A percentile compares a stretch with the other conserved stretches of the same genome.
phyloP scores from a whole-genome alignment of 2,329 filamentous ascomycete genomes.

The Cercospora canescens region DNA sequence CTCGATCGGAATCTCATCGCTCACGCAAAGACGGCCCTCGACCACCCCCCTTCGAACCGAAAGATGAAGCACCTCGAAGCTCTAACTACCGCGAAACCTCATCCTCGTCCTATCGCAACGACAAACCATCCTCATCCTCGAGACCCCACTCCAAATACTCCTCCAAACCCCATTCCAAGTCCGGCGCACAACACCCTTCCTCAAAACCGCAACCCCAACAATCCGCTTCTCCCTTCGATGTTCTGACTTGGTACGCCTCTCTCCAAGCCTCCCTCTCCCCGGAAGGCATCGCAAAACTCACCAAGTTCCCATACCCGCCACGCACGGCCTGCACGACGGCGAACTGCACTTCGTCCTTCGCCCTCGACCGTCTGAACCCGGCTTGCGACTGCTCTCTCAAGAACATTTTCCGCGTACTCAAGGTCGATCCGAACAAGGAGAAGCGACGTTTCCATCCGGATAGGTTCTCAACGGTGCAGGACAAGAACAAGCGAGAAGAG shows the following conservation, averaged over 20 bases:
- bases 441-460: conserved; percentile 17
- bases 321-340: background rate
- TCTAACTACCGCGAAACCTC: background rate
- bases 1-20: background rate
- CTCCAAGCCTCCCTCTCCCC: background rate
- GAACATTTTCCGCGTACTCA: background rate
- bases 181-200: too few species aligned
- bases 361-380: background rate
- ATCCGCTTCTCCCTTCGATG: background rate
- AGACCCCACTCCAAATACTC: background rate
- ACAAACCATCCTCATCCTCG: background rate
- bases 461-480: conserved; percentile 11
- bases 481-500: conserved; percentile 1
- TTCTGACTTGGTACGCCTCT: background rate
- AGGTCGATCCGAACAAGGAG: conserved; percentile 6
- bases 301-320: background rate
- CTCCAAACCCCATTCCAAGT: too few species aligned
- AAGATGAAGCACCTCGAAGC: background rate
- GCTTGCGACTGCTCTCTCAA: conserved; percentile 10
- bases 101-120: background rate
- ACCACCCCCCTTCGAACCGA: background rate
- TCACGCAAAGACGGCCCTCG: background rate
- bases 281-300: background rate
- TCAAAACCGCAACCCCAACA: background rate
- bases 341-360: background rate